phyloP scores from a whole-genome alignment of 1,284 basidiomycete genomes.

The Lignosus rhinocerotis region DNA sequence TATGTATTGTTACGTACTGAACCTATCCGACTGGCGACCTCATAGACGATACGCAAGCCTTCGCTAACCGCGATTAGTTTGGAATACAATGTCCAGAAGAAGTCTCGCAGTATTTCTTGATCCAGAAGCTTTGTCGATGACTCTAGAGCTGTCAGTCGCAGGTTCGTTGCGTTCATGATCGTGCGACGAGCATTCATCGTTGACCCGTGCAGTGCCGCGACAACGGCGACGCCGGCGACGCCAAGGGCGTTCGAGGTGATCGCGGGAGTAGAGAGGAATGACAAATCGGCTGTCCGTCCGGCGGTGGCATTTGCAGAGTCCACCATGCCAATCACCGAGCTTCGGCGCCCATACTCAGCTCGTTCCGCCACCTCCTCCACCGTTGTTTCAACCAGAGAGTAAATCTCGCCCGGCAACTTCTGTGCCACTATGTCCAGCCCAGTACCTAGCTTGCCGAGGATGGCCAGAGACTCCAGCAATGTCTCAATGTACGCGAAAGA shows the following conservation, averaged over 20 bases:
- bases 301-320: constrained; percentile 9
- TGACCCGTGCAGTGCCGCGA: constrained; percentile 17
- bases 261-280: constrained; percentile 43
- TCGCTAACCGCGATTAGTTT: constrained; percentile 97
- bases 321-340: constrained; percentile 41
- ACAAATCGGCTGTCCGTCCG: constrained; percentile 36
- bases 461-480: constrained; percentile 88
- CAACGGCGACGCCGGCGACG: constrained; percentile 27
- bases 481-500: constrained; percentile 95
- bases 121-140: constrained; percentile 74
- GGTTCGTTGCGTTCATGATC: constrained; percentile 44
- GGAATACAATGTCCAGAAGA: constrained; percentile 98
- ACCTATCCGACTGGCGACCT: constrained; percentile 86
- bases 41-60: constrained; percentile 88
- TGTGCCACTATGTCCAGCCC: constrained; percentile 87
- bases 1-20: constrained; percentile 58
- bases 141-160: constrained; percentile 80
- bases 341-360: constrained; percentile 68
- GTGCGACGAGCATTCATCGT: constrained; percentile 15
- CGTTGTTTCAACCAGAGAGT: constrained; percentile 82
- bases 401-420: constrained; percentile 85
- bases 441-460: constrained; percentile 85
- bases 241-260: constrained; percentile 22
- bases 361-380: constrained; percentile 91
- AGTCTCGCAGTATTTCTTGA: constrained; percentile 85